phyloP scores from a whole-genome alignment of 306 rosid genomes.

The Rosa rugosa region DNA sequence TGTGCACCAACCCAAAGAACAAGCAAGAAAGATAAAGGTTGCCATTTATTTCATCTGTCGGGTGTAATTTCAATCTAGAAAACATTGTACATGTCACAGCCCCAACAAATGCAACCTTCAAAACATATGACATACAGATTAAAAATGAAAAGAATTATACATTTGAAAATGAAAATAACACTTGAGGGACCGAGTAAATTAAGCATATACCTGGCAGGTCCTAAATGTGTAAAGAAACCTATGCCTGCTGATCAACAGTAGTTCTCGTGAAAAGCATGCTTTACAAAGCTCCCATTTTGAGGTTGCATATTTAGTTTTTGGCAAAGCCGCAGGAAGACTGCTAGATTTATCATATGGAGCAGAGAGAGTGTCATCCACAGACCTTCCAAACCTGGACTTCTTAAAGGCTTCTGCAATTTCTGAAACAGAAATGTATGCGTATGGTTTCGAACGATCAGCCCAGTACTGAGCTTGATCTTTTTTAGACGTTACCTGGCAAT shows the following conservation, averaged over 20 bases:
- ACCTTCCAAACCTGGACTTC: conserved; percentile 56
- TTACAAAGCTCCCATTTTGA: conserved; percentile 55
- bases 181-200: not conserved
- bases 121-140: conserved; percentile 11
- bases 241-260: conserved; percentile 57
- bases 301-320: conserved; percentile 52
- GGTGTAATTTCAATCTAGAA: conserved; percentile 59
- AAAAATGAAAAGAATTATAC: conserved; percentile 2
- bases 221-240: conserved; percentile 80
- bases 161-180: not conserved
- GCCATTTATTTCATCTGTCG: conserved; percentile 59
- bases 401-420: conserved; percentile 71
- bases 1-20: conserved; percentile 79
- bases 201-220: conserved; percentile 66
- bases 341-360: conserved; percentile 53
- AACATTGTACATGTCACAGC: conserved; percentile 74
- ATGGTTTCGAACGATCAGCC: conserved; percentile 73
- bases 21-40: conserved; percentile 74
- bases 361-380: conserved; percentile 42
- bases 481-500: conserved; percentile 72
- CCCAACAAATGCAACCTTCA: conserved; percentile 85
- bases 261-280: conserved; percentile 71
- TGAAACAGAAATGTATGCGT: conserved; percentile 51
- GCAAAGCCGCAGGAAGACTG: conserved; percentile 61
- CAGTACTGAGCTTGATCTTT: conserved; percentile 93